A percentile compares a stretch with the other conserved stretches of the same genome.
Evolutionary conservation across 1,284 basidiomycete species (phyloP).

Genomic region (Mycosarcoma mackinlayi): DNA sequence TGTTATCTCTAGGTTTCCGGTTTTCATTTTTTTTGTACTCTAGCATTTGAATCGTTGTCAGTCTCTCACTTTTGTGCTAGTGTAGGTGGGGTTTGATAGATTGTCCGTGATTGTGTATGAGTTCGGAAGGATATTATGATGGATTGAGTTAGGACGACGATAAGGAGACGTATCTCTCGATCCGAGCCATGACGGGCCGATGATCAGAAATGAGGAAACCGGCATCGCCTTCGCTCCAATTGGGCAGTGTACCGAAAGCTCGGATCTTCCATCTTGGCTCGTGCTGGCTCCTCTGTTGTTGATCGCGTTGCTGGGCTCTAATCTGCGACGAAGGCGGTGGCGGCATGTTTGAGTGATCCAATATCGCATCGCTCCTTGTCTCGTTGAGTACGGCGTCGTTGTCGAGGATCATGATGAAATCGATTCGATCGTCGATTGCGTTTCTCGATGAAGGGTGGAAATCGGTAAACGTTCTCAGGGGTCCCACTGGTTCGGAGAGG

Average conservation of each 20-base stretch:
- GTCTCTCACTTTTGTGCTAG: neutral
- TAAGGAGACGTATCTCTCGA: slow-evolving; percentile 24
- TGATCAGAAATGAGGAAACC: slow-evolving; percentile 54
- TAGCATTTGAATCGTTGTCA: slow-evolving; percentile 21
- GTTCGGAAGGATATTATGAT: no score
- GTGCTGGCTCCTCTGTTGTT: neutral
- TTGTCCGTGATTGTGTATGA: neutral
- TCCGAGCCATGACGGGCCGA: slow-evolving; percentile 39
- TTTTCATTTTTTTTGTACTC: slow-evolving; percentile 24
- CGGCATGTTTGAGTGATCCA: slow-evolving; percentile 23
- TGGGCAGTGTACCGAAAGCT: slow-evolving; percentile 40
- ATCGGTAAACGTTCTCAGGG: slow-evolving; percentile 47
- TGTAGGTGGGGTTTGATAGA: no score
- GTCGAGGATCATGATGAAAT: slow-evolving; percentile 50
- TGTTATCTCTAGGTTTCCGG: slow-evolving; percentile 12
- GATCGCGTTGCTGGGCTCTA: neutral
- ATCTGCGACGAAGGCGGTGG: slow-evolving; percentile 3
- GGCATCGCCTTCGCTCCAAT: slow-evolving; percentile 56
- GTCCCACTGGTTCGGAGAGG: slow-evolving; percentile 32
- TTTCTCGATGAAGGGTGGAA: slow-evolving; percentile 29
- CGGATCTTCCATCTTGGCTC: slow-evolving; percentile 39
- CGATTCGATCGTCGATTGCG: slow-evolving; percentile 49
- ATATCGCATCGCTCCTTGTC: slow-evolving; percentile 18
- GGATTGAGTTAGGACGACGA: no score
- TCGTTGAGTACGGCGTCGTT: slow-evolving; percentile 36